Evolutionary conservation across 306 rosid genomes (phyloP), one percentile per base, ranked within the genome.

Genomic region (Ziziphus jujuba): DNA sequence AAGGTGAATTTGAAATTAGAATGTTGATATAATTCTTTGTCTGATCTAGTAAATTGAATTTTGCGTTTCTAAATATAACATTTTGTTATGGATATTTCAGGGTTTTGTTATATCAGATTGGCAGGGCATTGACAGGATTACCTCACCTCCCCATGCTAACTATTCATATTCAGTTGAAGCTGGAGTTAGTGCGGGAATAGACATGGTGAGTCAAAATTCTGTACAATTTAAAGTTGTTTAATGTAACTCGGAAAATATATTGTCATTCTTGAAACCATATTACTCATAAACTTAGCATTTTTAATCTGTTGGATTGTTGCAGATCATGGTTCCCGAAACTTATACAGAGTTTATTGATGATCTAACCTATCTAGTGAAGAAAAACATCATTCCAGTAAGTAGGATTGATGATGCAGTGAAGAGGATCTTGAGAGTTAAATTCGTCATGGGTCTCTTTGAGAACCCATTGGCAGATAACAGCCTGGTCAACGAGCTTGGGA

Each of bases 91-190:
- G 49, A 10, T 34, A 35, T 81, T 66, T 40, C 82, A 90, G 95
- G 95, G 97, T 51, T 91, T 91, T 60, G 86, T 91, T 74, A 91
- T 90, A 60, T 85, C 97, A 20, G 97, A 90, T 80, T 90, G 95
- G 95, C 75, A 83, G 66, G 97, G 97, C 50, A 84, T 90, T 58
- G 97, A 90, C 73, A 65, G 87, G 66, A 84, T 90, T 62, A 90
- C 97, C 61, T 84, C 97, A 47, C 97, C 97, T 59, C 92, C 95
- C 47, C 85, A 82, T 75, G 84, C 87, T 68, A 90, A 90, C 81
- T 90, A 85, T 78, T 87, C 97, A 7, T 85, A 87, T 52, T 90
- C 97, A 34, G 79, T 90, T 65, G 74, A 84, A 82, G 83, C 86
- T 61, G 87, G 89, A 59, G 79, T 91, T 56, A 3, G 82, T 61